Percentiles rank a stretch among this genome's conserved stretches.
Evolutionary conservation across 768 basidiomycete species (phyloP).

Genomic region (Russula sp.): DNA sequence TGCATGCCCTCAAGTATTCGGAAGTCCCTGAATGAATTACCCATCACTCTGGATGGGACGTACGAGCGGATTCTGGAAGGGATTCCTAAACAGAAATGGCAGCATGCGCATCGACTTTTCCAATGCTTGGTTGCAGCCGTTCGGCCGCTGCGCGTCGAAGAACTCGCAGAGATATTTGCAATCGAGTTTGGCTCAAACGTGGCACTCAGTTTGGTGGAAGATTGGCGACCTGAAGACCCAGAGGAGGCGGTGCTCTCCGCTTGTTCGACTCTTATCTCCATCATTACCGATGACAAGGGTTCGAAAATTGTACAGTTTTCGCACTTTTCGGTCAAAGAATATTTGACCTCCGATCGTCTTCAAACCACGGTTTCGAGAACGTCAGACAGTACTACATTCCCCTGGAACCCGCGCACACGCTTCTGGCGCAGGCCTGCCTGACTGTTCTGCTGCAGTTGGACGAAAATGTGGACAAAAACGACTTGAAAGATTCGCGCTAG

Average conservation of each 20-base stretch:
- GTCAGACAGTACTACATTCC: background rate
- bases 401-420: too few species aligned
- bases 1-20: conserved; percentile 3
- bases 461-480: background rate
- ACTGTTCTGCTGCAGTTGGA: too few species aligned
- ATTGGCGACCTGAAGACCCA: too few species aligned
- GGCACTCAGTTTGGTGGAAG: too few species aligned
- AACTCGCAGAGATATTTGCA: background rate
- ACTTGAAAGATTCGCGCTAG: background rate
- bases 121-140: background rate
- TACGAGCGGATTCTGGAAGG: background rate
- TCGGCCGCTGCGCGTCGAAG: background rate
- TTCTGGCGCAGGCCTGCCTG: too few species aligned
- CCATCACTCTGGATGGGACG: background rate
- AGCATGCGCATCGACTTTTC: background rate
- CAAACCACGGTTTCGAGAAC: too few species aligned
- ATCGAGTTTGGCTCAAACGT: too few species aligned
- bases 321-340: too few species aligned
- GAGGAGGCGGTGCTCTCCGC: background rate
- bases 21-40: background rate
- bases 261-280: too few species aligned
- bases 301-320: too few species aligned
- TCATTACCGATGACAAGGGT: too few species aligned
- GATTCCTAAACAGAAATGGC: conserved; percentile 3
- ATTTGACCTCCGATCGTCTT: too few species aligned